Conservation (phyloP, 441 rosid species). For the Populus trichocarpa region DNA sequence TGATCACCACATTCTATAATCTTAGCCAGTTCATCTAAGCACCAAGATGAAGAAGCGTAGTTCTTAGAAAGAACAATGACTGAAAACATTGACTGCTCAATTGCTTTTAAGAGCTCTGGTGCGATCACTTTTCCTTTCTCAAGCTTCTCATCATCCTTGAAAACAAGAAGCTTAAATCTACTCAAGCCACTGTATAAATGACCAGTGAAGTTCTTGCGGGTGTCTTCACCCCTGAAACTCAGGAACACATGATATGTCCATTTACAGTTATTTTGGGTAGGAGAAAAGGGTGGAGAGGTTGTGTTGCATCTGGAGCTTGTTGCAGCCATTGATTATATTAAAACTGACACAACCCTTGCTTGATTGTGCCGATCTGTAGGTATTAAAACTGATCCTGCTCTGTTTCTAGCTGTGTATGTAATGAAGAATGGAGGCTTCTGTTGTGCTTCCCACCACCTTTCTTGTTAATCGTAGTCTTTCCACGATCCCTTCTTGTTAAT, state of each 20-base stretch:
- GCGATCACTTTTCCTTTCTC: not conserved
- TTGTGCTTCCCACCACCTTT: too few species aligned
- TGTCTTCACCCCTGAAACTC: not conserved
- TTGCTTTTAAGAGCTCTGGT: not conserved
- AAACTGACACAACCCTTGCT: too few species aligned
- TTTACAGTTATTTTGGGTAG: not conserved
- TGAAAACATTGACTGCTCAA: not conserved
- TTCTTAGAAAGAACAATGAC: not conserved
- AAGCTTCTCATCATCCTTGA: not conserved
- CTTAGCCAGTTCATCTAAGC: not conserved
- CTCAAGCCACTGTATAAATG: not conserved
- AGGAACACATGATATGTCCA: too few species aligned
- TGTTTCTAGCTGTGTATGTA: too few species aligned
- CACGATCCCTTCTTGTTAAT: too few species aligned
- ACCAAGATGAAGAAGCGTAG: not conserved
- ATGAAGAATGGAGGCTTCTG: too few species aligned
- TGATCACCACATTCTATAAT: not conserved
- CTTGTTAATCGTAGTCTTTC: too few species aligned
- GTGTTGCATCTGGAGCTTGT: too few species aligned
- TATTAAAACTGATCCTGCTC: too few species aligned
- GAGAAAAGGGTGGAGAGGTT: too few species aligned
- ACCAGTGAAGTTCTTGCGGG: not conserved
- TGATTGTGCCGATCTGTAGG: too few species aligned
- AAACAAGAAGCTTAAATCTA: not conserved
- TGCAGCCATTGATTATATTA: too few species aligned